Evolutionary conservation across 345 rosid genomes (phyloP).

Genomic region (Ceriops decandra): DNA sequence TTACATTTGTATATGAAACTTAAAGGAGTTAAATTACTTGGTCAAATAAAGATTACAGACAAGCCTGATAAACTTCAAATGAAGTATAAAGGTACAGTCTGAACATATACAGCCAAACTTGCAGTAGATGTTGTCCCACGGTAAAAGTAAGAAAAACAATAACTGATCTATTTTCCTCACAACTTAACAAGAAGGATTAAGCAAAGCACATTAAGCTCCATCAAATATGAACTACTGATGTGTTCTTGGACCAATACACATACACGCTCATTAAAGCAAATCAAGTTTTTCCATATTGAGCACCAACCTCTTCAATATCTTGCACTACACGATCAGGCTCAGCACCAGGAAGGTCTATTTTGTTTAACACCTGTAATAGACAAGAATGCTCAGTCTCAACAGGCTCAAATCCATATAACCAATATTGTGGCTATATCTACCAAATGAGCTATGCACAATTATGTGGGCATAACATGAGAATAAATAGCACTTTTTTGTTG

Average conservation of each 20-base stretch:
- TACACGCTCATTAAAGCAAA: slow-evolving; percentile 32
- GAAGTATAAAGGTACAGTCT: slow-evolving; percentile 8
- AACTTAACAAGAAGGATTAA: not conserved
- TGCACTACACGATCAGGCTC: slow-evolving; percentile 71
- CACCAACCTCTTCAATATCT: slow-evolving; percentile 99
- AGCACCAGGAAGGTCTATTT: slow-evolving; percentile 98
- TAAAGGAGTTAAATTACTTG: slow-evolving; percentile 10
- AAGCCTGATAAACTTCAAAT: slow-evolving; percentile 9
- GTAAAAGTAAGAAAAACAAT: not conserved
- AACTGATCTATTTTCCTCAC: not conserved
- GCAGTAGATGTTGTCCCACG: not conserved
- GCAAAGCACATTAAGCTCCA: not conserved
- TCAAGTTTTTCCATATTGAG: slow-evolving; percentile 26
- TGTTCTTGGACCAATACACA: slow-evolving; percentile 12
- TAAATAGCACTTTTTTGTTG: too few species aligned
- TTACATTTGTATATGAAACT: slow-evolving; percentile 17
- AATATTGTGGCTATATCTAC: too few species aligned
- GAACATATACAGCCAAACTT: not conserved
- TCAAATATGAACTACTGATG: not conserved
- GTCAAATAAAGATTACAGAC: slow-evolving; percentile 4
- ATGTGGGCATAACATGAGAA: too few species aligned
- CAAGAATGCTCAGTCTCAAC: not conserved
- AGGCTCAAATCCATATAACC: too few species aligned
- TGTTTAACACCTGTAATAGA: slow-evolving; percentile 72
- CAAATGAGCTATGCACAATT: too few species aligned